These are phyloP conservation scores for Fusarium sp. DNA, from an alignment of 2,329 filamentous ascomycete genomes.

Conservation along the genomic window DNA sequence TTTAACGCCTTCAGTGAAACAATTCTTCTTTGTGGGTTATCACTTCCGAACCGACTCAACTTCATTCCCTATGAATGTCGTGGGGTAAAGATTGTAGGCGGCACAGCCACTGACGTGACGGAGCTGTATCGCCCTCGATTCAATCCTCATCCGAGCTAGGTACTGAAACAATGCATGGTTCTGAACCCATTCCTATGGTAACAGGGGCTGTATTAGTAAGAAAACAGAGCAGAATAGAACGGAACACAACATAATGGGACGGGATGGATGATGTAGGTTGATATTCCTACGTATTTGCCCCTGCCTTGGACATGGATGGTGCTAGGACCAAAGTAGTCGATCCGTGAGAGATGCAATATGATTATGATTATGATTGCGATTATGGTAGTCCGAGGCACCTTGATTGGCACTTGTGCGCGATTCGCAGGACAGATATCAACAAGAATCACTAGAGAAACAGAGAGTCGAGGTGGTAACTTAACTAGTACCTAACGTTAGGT, in stretches of 20 bases:
- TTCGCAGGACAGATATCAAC: too few species aligned
- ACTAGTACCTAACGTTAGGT: too few species aligned
- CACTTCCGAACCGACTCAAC: background rate
- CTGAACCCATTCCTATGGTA: slow-evolving; percentile 18
- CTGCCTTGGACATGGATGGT: slow-evolving; percentile 31
- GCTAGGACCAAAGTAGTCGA: slow-evolving; percentile 32
- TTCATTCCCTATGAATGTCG: slow-evolving; percentile 1
- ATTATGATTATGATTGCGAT: background rate
- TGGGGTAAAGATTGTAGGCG: slow-evolving; percentile 1
- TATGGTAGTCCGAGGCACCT: slow-evolving; percentile 1
- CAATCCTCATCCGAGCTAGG: background rate
- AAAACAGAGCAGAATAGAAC: background rate
- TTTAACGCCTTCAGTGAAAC: background rate
- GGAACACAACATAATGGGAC: background rate
- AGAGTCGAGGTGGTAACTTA: background rate
- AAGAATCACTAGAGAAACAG: background rate
- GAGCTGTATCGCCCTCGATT: background rate
- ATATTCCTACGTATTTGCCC: slow-evolving; percentile 19
- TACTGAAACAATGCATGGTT: slow-evolving; percentile 12
- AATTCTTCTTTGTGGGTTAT: background rate
- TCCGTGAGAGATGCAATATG: slow-evolving; percentile 4
- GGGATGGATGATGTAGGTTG: slow-evolving; percentile 25
- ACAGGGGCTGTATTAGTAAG: slow-evolving; percentile 11
- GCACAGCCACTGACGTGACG: slow-evolving; percentile 19
- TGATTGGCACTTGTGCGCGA: slow-evolving; percentile 16